Conservation (phyloP, 2,329 filamentous ascomycete genomes). For the Paecilomyces formosus region DNA sequence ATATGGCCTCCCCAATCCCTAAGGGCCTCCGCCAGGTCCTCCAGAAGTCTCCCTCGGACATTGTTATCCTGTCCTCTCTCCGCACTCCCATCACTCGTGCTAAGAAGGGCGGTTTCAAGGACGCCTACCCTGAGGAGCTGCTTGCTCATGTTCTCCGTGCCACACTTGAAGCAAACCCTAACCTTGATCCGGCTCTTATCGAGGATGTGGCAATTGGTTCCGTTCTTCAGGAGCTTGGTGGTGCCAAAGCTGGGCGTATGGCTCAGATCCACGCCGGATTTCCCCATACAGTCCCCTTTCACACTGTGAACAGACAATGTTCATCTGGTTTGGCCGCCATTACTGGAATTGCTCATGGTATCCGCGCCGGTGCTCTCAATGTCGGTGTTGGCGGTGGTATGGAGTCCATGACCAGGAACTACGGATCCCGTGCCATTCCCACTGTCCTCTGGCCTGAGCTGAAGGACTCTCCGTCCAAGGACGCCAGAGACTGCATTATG, state of each 20-base stretch:
- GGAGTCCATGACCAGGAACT: constrained; percentile 95
- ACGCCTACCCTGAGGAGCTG: constrained; percentile 85
- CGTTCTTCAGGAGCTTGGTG: constrained; percentile 84
- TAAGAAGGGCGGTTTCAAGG: constrained; percentile 75
- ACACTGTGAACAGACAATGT: constrained; percentile 86
- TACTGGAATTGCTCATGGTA: constrained; percentile 64
- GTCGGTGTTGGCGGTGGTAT: constrained; percentile 79
- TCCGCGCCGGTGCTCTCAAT: constrained; percentile 65
- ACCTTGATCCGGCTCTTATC: constrained; percentile 60
- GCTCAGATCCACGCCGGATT: constrained; percentile 78
- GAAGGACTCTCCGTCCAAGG: constrained; percentile 54
- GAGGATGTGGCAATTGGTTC: constrained; percentile 82
- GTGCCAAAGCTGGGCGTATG: constrained; percentile 85
- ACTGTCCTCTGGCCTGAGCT: constrained; percentile 71
- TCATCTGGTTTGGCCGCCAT: constrained; percentile 71
- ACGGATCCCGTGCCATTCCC: constrained; percentile 77
- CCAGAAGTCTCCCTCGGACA: constrained; percentile 69
- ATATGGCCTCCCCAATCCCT: constrained; percentile 44
- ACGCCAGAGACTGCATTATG: constrained; percentile 84
- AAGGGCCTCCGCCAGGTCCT: constrained; percentile 70
- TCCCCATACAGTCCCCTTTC: constrained; percentile 63
- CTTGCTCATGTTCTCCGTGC: constrained; percentile 58
- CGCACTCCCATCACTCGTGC: constrained; percentile 80
- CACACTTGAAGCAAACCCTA: constrained; percentile 64
- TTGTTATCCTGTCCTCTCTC: constrained; percentile 83